A percentile compares a stretch with the other conserved stretches of the same genome.
Conservation (phyloP, 2,329 filamentous ascomycete species). For the Hirsutella minnesotensis region DNA sequence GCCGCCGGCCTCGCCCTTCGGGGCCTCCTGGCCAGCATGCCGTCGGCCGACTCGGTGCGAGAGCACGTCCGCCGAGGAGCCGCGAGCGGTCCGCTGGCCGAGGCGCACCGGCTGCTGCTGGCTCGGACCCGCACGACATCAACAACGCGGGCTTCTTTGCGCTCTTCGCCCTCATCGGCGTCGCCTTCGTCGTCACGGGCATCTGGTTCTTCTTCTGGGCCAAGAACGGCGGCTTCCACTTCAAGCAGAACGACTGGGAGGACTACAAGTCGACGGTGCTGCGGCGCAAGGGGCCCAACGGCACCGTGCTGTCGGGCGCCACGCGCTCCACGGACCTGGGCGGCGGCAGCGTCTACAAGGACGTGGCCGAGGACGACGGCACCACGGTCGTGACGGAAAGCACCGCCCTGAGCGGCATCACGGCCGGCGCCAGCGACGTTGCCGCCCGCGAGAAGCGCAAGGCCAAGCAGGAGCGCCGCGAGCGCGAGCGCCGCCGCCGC, state of each 20-base stretch:
- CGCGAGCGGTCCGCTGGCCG: slow-evolving; percentile 27
- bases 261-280: slow-evolving; percentile 96
- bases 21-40: slow-evolving; percentile 14
- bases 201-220: slow-evolving; percentile 99
- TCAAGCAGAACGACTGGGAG: slow-evolving; percentile 81
- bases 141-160: slow-evolving; percentile 66
- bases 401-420: slow-evolving; percentile 40
- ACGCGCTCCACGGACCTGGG: slow-evolving; percentile 75
- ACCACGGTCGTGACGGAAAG: slow-evolving; percentile 33
- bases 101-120: slow-evolving; percentile 30
- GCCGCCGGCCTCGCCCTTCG: slow-evolving; percentile 21
- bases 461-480: slow-evolving; percentile 37
- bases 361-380: slow-evolving; percentile 43
- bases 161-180: slow-evolving; percentile 75
- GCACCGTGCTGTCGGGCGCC: slow-evolving; percentile 70
- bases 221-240: slow-evolving; percentile 88
- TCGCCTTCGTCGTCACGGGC: slow-evolving; percentile 56
- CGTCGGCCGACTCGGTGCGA: slow-evolving; percentile 6
- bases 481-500: slow-evolving; percentile 17
- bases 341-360: slow-evolving; percentile 75
- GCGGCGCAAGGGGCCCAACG: slow-evolving; percentile 78
- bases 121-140: slow-evolving; percentile 38
- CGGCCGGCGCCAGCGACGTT: slow-evolving; percentile 44
- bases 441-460: slow-evolving; percentile 43
- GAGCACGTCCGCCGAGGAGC: slow-evolving; percentile 11